A percentile compares a stretch with the other conserved stretches of the same genome.
These are phyloP conservation scores for Volvox africanus DNA, from an alignment of 139 green algal species.

Conservation along the genomic window DNA sequence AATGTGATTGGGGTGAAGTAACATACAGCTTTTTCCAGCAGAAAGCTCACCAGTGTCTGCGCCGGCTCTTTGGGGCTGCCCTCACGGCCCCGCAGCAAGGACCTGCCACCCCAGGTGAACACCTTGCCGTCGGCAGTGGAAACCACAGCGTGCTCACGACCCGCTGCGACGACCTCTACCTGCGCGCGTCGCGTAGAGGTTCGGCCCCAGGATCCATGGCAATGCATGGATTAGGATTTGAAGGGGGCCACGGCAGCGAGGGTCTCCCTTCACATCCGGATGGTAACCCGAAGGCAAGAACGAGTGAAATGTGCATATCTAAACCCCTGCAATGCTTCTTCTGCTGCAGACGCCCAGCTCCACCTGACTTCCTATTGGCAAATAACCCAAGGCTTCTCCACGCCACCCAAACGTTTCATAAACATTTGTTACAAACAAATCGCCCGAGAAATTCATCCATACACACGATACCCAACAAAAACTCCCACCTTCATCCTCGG, in stretches of 20 bases:
- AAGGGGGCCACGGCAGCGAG: not conserved
- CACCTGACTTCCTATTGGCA: too few relatives aligned
- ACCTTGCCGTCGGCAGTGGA: slow-evolving; percentile 60
- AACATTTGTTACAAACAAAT: slow-evolving; percentile 24
- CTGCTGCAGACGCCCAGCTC: too few relatives aligned
- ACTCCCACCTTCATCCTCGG: not conserved
- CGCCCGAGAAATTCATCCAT: not conserved
- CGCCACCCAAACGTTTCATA: slow-evolving; percentile 15
- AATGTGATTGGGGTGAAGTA: slow-evolving; percentile 53
- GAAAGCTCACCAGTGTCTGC: not conserved
- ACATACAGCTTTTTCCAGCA: not conserved
- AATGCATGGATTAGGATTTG: not conserved
- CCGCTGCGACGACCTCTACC: slow-evolving; percentile 65
- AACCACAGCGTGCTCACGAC: slow-evolving; percentile 65
- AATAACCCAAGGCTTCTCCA: not conserved
- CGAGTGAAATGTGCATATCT: not conserved
- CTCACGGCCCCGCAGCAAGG: slow-evolving; percentile 25
- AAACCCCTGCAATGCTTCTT: not conserved
- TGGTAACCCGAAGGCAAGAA: not conserved
- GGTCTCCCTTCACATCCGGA: not conserved
- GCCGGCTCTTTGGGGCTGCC: slow-evolving; percentile 4
- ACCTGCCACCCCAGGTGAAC: slow-evolving; percentile 57
- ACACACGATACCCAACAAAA: slow-evolving; percentile 31
- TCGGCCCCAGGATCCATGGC: not conserved
- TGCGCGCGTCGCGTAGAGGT: not conserved